Percentiles rank a stretch among this genome's conserved stretches.
Evolutionary conservation across 768 basidiomycete species (phyloP).

Genomic region (Gloeopeniophorella convolvens): DNA sequence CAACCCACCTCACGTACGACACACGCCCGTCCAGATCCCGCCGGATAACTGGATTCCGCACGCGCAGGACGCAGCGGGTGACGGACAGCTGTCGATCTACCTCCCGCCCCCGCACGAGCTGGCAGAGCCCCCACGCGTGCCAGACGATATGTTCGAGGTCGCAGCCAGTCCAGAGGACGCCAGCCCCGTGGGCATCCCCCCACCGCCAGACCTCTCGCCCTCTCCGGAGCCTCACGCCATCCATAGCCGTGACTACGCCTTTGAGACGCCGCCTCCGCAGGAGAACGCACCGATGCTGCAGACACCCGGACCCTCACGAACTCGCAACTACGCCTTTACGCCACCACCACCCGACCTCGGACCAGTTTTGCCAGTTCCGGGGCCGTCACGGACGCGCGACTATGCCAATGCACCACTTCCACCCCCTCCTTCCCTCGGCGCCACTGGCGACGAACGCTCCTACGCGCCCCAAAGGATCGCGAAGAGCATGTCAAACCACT

Average conservation of each 20-base stretch:
- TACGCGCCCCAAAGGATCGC: conserved; percentile 2
- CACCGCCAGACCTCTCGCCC: background rate
- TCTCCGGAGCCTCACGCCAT: background rate
- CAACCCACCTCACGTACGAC: conserved; percentile 2
- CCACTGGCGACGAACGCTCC: background rate
- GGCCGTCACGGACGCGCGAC: background rate
- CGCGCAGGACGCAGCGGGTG: conserved; percentile 12
- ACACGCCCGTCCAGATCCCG: conserved; percentile 11
- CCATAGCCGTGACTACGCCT: conserved; percentile 8
- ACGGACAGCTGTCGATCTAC: conserved; percentile 18
- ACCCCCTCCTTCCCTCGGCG: conserved; percentile 2
- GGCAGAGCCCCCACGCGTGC: background rate
- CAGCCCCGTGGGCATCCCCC: conserved; percentile 11
- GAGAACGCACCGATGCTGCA: conserved; percentile 1
- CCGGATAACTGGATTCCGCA: conserved; percentile 20
- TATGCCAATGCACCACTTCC: background rate
- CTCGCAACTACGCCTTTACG: background rate
- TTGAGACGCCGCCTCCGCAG: conserved; percentile 5
- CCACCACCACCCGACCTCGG: conserved; percentile 8
- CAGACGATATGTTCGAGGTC: conserved; percentile 10
- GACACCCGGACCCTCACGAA: background rate
- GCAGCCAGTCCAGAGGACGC: conserved; percentile 15
- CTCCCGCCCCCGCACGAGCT: conserved; percentile 20
- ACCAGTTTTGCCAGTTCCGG: background rate
- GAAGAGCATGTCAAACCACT: conserved; percentile 10